Base-by-base conservation (phyloP, 371 early-diverging fungal species). In the Mucor racemosus region DNA sequence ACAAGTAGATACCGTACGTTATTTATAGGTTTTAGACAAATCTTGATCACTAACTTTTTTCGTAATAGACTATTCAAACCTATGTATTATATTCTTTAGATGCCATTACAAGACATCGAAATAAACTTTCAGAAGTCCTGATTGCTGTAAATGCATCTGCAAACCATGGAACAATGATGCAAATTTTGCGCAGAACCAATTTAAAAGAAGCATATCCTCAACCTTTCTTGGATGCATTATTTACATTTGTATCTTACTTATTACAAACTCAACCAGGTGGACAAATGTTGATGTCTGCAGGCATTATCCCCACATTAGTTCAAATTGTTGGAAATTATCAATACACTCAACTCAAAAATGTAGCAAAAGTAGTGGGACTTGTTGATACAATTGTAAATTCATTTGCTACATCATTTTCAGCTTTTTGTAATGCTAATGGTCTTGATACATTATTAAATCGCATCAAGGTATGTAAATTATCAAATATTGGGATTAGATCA, bases 101-200 rank as follows among this genome's bases (percentile, higher is more conserved):
- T 69, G 92, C 89, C 34, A 80, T 99, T 57, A 84, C 92, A 34
- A 88, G 91, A 64, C 88, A 93, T 66, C 86, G 94, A 58, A 76
- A 77, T 50, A 90, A 91, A 64, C 80, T 94, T 0, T 76, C 84
- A n/a, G 95, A 94, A 46, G 92, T 96, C 0, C 77, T 95, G 19
- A 86, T 91, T 7, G 94, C 96, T 0, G 76, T 97, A 58, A 96
- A 96, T 68, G 95, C 95, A 0, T 92, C 94, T 2, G 95, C 95
- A 2, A 97, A 95, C 69, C 97, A 98, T 72, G 99, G 99, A 13
- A 81, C 90, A 10, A 77, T 98, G 19, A 86, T 98, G 80, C 91
- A 88, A 65, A 85, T 93, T 7, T 64, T 95, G 40, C 88, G 93
- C 62, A 90, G 86, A 71, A 82, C 90, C 36, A 83, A 90, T 19